Conservation (phyloP, 768 basidiomycete genomes). For the Chalciporus piperatus region DNA sequence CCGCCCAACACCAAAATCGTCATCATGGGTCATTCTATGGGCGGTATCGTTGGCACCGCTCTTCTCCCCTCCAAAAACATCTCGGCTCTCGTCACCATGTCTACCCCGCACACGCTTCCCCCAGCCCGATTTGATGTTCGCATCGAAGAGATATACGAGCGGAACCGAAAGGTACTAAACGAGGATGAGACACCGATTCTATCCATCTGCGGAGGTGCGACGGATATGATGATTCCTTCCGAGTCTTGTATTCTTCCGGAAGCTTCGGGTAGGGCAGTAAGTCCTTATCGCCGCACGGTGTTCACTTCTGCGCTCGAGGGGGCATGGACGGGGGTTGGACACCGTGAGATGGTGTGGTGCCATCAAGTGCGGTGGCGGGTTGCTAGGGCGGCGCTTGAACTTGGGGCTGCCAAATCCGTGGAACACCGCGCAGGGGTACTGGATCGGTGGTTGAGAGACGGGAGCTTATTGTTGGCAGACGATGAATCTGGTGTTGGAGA, state of each 20-base stretch:
- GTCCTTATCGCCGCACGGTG: conserved; percentile 55
- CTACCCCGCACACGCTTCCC: conserved; percentile 84
- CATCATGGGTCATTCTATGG: conserved; percentile 96
- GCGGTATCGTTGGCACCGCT: conserved; percentile 84
- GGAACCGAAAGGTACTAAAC: conserved; percentile 39
- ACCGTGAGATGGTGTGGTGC: conserved; percentile 98
- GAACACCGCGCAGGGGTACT: conserved; percentile 37
- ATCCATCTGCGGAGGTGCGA: conserved; percentile 88
- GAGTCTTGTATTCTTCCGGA: conserved; percentile 74
- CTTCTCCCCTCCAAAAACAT: conserved; percentile 67
- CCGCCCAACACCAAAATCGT: conserved; percentile 60
- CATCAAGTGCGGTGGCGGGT: conserved; percentile 93
- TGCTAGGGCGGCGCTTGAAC: conserved; percentile 74
- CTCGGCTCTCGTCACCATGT: conserved; percentile 90
- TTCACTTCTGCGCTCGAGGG: conserved; percentile 88
- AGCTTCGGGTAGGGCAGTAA: neutral
- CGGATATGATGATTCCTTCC: conserved; percentile 89
- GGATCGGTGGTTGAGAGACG: conserved; percentile 69
- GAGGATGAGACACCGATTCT: conserved; percentile 63
- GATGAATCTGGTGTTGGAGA: conserved; percentile 14
- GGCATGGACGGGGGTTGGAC: conserved; percentile 94
- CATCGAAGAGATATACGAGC: conserved; percentile 70
- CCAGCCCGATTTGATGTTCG: conserved; percentile 85
- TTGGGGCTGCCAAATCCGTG: conserved; percentile 36
- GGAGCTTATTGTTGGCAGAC: conserved; percentile 42